A percentile compares a stretch with the other conserved stretches of the same genome.
These are phyloP conservation scores for Arthroderma sp. DNA, from an alignment of 2,329 filamentous ascomycete genomes.

Conservation along the genomic window DNA sequence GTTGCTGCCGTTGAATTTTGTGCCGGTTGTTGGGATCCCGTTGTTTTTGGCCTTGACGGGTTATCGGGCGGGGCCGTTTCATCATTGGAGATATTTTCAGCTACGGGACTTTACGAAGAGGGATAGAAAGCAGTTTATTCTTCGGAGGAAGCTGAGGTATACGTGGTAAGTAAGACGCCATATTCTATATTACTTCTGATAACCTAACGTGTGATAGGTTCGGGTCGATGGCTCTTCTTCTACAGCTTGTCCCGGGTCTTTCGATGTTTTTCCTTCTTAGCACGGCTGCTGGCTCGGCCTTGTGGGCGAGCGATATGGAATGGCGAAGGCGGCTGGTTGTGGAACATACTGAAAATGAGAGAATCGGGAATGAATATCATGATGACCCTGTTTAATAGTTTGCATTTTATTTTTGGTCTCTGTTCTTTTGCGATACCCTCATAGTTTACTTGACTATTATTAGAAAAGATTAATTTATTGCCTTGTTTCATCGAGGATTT, in stretches of 20 bases:
- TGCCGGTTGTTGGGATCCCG: slow-evolving; percentile 69
- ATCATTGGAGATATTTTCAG: slow-evolving; percentile 84
- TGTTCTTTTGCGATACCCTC: not conserved
- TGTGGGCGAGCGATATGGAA: slow-evolving; percentile 77
- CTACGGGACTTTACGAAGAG: slow-evolving; percentile 61
- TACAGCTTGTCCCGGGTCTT: slow-evolving; percentile 78
- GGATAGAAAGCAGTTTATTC: slow-evolving; percentile 58
- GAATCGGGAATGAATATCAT: slow-evolving; percentile 22
- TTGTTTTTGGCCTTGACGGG: slow-evolving; percentile 82
- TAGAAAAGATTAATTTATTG: too few relatives aligned
- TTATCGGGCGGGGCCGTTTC: slow-evolving; percentile 71
- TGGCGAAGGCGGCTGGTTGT: slow-evolving; percentile 11
- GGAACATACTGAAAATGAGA: slow-evolving; percentile 3
- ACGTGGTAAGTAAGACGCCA: slow-evolving; percentile 47
- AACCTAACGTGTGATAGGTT: slow-evolving; percentile 39
- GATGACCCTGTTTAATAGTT: slow-evolving; percentile 18
- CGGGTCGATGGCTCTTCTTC: slow-evolving; percentile 65
- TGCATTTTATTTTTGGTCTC: not conserved
- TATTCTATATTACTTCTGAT: not conserved
- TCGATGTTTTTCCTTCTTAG: slow-evolving; percentile 94
- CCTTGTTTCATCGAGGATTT: too few relatives aligned
- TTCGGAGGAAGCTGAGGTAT: slow-evolving; percentile 62
- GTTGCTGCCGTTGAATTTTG: slow-evolving; percentile 70
- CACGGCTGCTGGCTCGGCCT: slow-evolving; percentile 65
- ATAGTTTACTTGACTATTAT: too few relatives aligned